phyloP scores from a whole-genome alignment of 1,284 basidiomycete genomes.

The Peniophora sp. region DNA sequence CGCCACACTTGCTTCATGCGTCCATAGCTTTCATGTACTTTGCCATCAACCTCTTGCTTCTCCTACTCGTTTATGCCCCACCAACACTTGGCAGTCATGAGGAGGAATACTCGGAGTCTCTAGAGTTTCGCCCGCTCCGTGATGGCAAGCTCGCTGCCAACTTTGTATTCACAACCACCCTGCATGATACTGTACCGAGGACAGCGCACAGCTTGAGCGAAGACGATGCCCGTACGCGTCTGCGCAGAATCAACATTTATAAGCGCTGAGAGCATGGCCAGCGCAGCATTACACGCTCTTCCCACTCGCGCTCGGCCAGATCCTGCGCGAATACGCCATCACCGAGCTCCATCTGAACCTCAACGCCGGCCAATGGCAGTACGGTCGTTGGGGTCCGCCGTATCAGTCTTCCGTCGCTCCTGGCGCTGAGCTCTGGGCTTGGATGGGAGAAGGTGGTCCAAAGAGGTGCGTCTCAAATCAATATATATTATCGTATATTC shows the following conservation, averaged over 20 bases:
- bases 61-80: no score
- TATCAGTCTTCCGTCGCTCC: conserved; percentile 69
- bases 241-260: not conserved
- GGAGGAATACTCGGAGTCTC: conserved; percentile 61
- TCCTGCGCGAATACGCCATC: conserved; percentile 77
- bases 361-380: conserved; percentile 89
- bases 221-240: conserved; percentile 44
- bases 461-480: conserved; percentile 34
- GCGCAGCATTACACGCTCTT: conserved; percentile 82
- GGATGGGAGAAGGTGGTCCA: conserved; percentile 62
- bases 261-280: conserved; percentile 15
- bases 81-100: not conserved
- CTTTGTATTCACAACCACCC: conserved; percentile 77
- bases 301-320: conserved; percentile 80
- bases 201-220: conserved; percentile 38
- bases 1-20: no score
- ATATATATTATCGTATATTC: not conserved
- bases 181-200: conserved; percentile 45
- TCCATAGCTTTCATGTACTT: no score
- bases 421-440: conserved; percentile 87
- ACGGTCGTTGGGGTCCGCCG: conserved; percentile 78
- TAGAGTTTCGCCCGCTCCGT: conserved; percentile 66
- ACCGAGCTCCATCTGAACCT: conserved; percentile 83
- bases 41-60: no score
- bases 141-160: conserved; percentile 81